These are phyloP conservation scores for Mitragyna speciosa DNA, from an alignment of 257 asterid species.

Conservation along the genomic window DNA sequence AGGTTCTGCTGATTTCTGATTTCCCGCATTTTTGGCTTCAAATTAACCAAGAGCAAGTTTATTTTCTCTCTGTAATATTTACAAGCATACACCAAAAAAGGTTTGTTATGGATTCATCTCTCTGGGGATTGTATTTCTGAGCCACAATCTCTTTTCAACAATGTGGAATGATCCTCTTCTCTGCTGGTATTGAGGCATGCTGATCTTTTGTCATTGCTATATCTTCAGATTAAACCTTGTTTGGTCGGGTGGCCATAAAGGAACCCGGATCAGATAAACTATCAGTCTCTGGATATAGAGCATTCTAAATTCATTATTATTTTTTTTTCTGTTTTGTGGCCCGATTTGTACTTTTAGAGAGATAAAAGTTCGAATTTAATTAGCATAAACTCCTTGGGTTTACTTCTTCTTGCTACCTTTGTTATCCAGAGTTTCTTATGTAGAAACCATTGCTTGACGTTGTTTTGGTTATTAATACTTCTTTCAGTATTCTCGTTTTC, in stretches of 20 bases:
- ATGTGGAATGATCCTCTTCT: not conserved
- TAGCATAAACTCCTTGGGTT: not conserved
- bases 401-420: not conserved
- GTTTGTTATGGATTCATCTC: not conserved
- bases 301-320: not conserved
- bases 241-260: not conserved
- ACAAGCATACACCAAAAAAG: not conserved
- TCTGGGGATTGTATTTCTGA: not conserved
- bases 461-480: not conserved
- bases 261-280: not conserved
- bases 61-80: not conserved
- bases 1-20: not conserved
- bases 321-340: not conserved
- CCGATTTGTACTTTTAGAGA: not conserved
- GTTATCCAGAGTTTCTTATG: not conserved
- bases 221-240: not conserved
- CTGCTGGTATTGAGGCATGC: not conserved
- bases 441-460: not conserved
- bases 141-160: not conserved
- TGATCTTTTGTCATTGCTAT: not conserved
- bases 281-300: not conserved
- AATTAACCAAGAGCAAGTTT: not conserved
- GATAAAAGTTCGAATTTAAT: not conserved
- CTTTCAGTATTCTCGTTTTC: not conserved
- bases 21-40: not conserved